Percentiles rank a stretch among this genome's conserved stretches.
phyloP scores from a whole-genome alignment of 805 yeast species.

The Saccharomycopsis malanga region DNA sequence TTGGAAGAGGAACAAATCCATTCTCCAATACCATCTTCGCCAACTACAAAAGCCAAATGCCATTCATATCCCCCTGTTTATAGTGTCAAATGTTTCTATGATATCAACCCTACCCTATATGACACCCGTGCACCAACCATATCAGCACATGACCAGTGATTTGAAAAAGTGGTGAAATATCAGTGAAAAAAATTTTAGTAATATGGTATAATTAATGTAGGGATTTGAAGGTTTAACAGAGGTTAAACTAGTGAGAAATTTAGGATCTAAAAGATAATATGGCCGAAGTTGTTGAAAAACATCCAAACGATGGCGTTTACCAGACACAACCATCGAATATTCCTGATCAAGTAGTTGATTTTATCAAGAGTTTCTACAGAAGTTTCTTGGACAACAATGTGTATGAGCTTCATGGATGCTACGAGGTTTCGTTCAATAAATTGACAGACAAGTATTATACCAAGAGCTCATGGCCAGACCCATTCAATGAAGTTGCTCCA shows the following conservation, averaged over 20 bases:
- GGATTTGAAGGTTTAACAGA: no score
- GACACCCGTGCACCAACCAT: constrained; percentile 7
- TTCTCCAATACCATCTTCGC: not conserved
- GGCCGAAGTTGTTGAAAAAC: constrained; percentile 5
- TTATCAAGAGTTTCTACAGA: constrained; percentile 38
- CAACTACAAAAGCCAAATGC: no score
- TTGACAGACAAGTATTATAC: constrained; percentile 40
- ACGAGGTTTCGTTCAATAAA: constrained; percentile 39
- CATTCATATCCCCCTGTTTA: no score
- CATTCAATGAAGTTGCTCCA: constrained; percentile 35
- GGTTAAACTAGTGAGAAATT: no score
- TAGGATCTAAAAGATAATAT: no score
- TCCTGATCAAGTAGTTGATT: constrained; percentile 39
- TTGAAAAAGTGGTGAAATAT: no score
- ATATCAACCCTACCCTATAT: no score
- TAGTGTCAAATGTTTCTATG: no score
- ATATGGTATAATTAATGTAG: no score
- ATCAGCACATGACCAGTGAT: no score
- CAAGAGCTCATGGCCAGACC: constrained; percentile 40
- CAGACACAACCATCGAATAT: constrained; percentile 22
- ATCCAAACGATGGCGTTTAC: not conserved
- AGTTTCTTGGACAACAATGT: constrained; percentile 37
- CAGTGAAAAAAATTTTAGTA: no score
- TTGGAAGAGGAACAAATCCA: constrained; percentile 3
- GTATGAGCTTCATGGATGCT: constrained; percentile 37